Conservation (phyloP, 2,329 filamentous ascomycete species). For the Mariannaea sp. region DNA sequence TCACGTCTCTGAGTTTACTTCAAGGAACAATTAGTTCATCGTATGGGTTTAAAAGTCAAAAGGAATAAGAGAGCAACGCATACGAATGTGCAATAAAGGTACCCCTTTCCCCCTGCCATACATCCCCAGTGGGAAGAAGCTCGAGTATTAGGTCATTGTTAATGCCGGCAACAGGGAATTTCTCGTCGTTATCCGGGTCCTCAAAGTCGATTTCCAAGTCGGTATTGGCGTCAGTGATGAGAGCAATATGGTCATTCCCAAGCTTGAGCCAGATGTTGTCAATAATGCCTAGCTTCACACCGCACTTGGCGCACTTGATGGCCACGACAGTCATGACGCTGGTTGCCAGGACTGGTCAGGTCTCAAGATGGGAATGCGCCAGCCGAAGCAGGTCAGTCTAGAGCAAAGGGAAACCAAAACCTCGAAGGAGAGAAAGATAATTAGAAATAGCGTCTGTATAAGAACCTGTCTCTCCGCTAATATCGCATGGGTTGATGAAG, state of each 20-base stretch:
- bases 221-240: conserved; percentile 35
- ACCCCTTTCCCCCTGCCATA: conserved; percentile 39
- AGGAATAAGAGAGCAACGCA: too few relatives aligned
- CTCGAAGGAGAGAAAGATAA: neutral
- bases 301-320: conserved; percentile 44
- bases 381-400: too few relatives aligned
- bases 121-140: conserved; percentile 32
- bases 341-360: too few relatives aligned
- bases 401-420: neutral
- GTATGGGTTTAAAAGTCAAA: neutral
- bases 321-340: conserved; percentile 43
- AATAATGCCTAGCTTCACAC: conserved; percentile 39
- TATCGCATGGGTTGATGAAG: too few relatives aligned
- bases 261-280: conserved; percentile 48
- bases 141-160: conserved; percentile 22
- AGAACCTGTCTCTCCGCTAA: neutral
- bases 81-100: conserved; percentile 47
- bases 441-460: neutral
- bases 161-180: conserved; percentile 4
- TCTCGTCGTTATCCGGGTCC: conserved; percentile 38
- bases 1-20: conserved; percentile 46
- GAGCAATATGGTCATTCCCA: conserved; percentile 48
- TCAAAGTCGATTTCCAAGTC: conserved; percentile 31
- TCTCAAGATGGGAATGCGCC: neutral
- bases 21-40: neutral